These are phyloP conservation scores for Trametes meyenii DNA, from an alignment of 768 basidiomycete species.

Conservation along the genomic window DNA sequence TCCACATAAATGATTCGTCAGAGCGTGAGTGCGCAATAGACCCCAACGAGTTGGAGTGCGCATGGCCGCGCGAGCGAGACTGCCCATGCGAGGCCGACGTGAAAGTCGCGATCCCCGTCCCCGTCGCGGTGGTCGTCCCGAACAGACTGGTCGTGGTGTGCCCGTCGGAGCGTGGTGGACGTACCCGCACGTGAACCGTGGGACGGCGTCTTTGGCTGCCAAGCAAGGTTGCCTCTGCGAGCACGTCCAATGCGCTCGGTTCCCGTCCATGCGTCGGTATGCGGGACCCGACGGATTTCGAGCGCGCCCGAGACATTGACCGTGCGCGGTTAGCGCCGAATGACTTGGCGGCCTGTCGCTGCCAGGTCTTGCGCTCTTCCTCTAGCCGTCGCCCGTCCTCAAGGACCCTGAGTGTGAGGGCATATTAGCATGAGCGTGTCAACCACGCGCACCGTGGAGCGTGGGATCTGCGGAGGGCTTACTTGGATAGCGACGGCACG, in stretches of 20 bases:
- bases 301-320: conserved; percentile 61
- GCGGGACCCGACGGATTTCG: conserved; percentile 49
- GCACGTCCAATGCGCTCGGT: conserved; percentile 50
- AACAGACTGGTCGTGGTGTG: conserved; percentile 17
- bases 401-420: conserved; percentile 54
- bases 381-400: conserved; percentile 63
- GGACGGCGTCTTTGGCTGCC: conserved; percentile 66
- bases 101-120: conserved; percentile 31
- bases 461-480: conserved; percentile 26
- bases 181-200: conserved; percentile 33
- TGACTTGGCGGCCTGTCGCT: conserved; percentile 60
- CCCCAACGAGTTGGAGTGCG: conserved; percentile 39
- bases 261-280: conserved; percentile 21
- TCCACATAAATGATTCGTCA: conserved; percentile 30
- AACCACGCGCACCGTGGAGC: neutral
- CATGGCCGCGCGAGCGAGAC: conserved; percentile 37
- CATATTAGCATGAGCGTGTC: neutral
- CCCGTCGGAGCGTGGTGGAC: conserved; percentile 19
- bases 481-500: conserved; percentile 57
- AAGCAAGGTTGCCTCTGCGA: conserved; percentile 67
- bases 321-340: conserved; percentile 68
- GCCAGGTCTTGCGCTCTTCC: conserved; percentile 69
- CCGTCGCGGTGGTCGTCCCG: conserved; percentile 28
- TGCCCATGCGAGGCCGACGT: conserved; percentile 22
- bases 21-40: conserved; percentile 31